Evolutionary conservation across 441 rosid species (phyloP), one percentile per base, ranked within the genome.

Genomic region (Daphne laureola): DNA sequence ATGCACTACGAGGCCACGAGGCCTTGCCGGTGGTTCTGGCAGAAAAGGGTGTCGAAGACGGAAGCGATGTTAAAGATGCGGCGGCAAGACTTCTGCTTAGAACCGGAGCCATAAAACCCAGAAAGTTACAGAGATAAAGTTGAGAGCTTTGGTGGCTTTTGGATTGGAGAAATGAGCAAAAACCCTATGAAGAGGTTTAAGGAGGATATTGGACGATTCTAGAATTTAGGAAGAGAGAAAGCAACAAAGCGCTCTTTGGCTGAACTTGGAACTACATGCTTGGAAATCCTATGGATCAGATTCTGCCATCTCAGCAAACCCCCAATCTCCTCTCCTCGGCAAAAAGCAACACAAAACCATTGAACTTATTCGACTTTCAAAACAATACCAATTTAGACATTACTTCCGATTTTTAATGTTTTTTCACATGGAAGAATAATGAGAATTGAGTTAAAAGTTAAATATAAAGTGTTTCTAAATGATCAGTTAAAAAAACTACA

Each of bases 101-200:
- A 63, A 74, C 88, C 4, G 91, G 82, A 76, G 95, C 95, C 98
- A 91, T 87, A 11, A 8, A 61, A 53, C 43, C 11, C 27, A 54
- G 62, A 25, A 44, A 51, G 36, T 25, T 5, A 17, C 27, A 46
- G 54, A 43, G 40, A 9, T 35, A 12, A 0, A 31, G 4, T 17
- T 8, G n/a, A 46, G 16, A 14, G 0, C 16, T 3, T 3, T 12
- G 17, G 14, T 43, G 36, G 40, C 1, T 12, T 12, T 48, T 14
- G 13, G 11, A 23, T 11, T 0, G 15, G 2, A 26, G 18, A 12
- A 12, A 31, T 12, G 7, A 38, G 6, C 40, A 26, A 59, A 64
- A 70, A 57, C 66, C 66, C 69, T 53, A 53, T 48, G 3, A 8
- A 53, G 44, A 55, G 68, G 67, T 56, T 67, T 69, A 53, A 53